Evolutionary conservation across 306 rosid species (phyloP).

Genomic region (Hippophae tibetana): DNA sequence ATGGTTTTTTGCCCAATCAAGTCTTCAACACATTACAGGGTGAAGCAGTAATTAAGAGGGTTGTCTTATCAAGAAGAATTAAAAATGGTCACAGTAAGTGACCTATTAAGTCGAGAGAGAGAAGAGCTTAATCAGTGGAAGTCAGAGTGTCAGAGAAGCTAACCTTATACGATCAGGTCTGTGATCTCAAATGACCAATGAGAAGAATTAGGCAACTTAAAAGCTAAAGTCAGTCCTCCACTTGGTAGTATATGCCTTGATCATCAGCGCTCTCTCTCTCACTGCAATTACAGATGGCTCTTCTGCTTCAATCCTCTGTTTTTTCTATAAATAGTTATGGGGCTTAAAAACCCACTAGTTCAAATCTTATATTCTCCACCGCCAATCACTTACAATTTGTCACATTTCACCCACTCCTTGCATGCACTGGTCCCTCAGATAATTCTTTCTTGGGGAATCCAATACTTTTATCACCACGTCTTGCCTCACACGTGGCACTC

Average conservation of each 20-base stretch:
- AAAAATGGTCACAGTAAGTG: constrained; percentile 1
- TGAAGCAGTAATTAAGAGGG: constrained; percentile 1
- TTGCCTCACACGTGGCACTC: constrained; percentile 15
- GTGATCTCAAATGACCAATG: constrained; percentile 26
- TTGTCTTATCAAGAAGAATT: neutral
- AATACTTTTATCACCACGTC: neutral
- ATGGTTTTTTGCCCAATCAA: no score
- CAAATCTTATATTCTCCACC: constrained; percentile 26
- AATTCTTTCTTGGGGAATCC: constrained; percentile 9
- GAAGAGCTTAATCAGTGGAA: constrained; percentile 2
- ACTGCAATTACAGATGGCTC: constrained; percentile 11
- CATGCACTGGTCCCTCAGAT: constrained; percentile 16
- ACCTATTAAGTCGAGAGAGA: constrained; percentile 11
- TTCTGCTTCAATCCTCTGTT: constrained; percentile 21
- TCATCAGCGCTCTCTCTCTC: constrained; percentile 2
- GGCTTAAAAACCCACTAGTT: constrained; percentile 14
- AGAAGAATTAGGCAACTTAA: constrained; percentile 27
- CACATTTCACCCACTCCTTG: constrained; percentile 26
- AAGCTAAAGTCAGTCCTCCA: constrained; percentile 22
- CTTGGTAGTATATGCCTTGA: constrained; percentile 18
- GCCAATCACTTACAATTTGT: constrained; percentile 27
- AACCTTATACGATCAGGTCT: constrained; percentile 23
- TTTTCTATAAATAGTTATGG: constrained; percentile 38
- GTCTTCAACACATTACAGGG: no score
- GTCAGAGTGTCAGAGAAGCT: constrained; percentile 20